Conservation (phyloP, 176 grass and related monocot genomes). For the Eremochloa ophiuroides region DNA sequence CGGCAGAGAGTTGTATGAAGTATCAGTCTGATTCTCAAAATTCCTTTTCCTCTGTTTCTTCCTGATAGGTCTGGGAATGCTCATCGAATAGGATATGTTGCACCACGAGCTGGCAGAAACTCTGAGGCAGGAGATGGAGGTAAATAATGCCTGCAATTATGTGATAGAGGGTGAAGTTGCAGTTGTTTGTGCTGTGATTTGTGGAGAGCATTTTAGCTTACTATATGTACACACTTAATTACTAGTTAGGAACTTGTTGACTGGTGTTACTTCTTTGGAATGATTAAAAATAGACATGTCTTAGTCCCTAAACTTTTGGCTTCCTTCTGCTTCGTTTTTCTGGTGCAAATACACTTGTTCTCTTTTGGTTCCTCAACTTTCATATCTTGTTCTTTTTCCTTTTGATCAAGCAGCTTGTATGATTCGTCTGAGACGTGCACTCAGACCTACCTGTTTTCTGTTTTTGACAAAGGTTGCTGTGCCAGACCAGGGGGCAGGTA, state of each 20-base stretch:
- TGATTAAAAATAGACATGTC: background rate
- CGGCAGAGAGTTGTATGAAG: background rate
- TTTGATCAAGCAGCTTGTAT: background rate
- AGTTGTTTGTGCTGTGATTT: conserved; percentile 4
- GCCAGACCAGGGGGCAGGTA: background rate
- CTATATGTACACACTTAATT: background rate
- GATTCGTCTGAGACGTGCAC: background rate
- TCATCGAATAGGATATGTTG: conserved; percentile 83
- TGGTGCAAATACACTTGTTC: background rate
- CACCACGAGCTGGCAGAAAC: conserved; percentile 26
- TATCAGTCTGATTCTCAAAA: conserved; percentile 8
- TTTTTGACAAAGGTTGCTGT: background rate
- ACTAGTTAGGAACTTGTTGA: background rate
- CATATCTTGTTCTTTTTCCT: background rate
- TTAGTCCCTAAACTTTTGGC: background rate
- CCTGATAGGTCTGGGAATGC: conserved; percentile 63
- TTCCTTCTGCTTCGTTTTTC: background rate
- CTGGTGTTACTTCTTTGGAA: background rate
- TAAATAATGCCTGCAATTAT: conserved; percentile 14
- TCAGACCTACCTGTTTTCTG: background rate
- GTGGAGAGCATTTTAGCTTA: conserved; percentile 3
- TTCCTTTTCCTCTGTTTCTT: background rate
- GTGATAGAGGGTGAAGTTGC: background rate
- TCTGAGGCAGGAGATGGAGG: conserved; percentile 40
- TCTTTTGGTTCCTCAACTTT: background rate